Conservation (phyloP, 257 asterid species). For the Solanum chilense region DNA sequence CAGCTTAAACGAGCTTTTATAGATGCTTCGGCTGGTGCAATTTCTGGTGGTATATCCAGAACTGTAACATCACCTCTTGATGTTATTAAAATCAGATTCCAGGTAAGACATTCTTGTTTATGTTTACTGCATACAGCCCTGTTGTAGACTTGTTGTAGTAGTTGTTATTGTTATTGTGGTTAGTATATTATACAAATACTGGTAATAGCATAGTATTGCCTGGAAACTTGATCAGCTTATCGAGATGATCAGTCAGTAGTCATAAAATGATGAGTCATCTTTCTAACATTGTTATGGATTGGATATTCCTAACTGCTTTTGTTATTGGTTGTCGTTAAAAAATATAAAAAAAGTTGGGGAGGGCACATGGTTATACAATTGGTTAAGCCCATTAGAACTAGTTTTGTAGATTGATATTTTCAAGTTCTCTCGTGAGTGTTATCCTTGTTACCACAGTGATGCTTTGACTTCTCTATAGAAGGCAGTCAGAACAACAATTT, state of each 20-base stretch:
- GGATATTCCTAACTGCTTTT: neutral
- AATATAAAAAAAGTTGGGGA: neutral
- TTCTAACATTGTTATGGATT: neutral
- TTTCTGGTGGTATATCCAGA: conserved; percentile 75
- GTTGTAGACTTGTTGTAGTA: neutral
- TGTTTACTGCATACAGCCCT: neutral
- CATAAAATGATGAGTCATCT: neutral
- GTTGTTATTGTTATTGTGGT: neutral
- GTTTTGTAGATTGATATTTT: neutral
- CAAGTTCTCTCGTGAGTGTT: neutral
- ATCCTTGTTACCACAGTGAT: neutral
- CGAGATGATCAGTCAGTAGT: neutral
- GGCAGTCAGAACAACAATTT: neutral
- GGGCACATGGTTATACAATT: neutral
- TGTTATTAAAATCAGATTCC: conserved; percentile 92
- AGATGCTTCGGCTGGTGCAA: conserved; percentile 80
- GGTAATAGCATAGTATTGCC: neutral
- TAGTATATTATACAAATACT: neutral
- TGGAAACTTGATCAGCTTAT: neutral
- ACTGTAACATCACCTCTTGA: conserved; percentile 90
- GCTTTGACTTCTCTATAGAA: neutral
- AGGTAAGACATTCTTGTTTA: conserved; percentile 29
- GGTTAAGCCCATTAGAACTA: neutral
- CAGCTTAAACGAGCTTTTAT: conserved; percentile 67
- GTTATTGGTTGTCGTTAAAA: neutral